Evolutionary conservation across 2,329 filamentous ascomycete genomes (phyloP).

Genomic region (Diaporthe helianthi): DNA sequence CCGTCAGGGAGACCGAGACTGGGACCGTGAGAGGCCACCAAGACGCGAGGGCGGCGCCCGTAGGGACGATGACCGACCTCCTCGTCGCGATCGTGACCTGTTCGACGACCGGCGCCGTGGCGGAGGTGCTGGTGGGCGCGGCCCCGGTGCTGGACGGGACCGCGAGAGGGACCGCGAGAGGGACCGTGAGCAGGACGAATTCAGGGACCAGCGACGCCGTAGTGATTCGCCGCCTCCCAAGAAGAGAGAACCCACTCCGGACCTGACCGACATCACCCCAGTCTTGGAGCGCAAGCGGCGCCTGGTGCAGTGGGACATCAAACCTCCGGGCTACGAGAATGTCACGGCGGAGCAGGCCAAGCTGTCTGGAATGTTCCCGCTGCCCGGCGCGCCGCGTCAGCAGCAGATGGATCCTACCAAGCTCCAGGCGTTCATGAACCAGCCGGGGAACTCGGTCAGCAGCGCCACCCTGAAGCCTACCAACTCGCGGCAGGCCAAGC

Average conservation of each 20-base stretch:
- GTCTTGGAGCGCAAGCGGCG: conserved; percentile 87
- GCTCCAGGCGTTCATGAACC: conserved; percentile 94
- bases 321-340: conserved; percentile 96
- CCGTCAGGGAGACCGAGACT: conserved; percentile 50
- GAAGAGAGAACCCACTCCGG: conserved; percentile 94
- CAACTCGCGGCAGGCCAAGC: conserved; percentile 92
- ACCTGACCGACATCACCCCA: conserved; percentile 85
- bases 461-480: conserved; percentile 87
- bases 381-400: conserved; percentile 92
- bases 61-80: conserved; percentile 68
- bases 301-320: conserved; percentile 99
- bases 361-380: conserved; percentile 97
- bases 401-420: conserved; percentile 95
- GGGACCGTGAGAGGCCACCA: conserved; percentile 49
- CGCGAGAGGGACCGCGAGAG: conserved; percentile 49
- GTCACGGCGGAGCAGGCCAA: conserved; percentile 99
- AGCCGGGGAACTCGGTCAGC: conserved; percentile 74
- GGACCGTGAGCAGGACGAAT: conserved; percentile 51
- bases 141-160: conserved; percentile 47
- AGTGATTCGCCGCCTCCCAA: conserved; percentile 84
- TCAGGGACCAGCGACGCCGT: conserved; percentile 69
- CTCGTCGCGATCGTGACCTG: conserved; percentile 60
- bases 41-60: conserved; percentile 68
- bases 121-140: conserved; percentile 49
- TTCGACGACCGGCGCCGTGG: conserved; percentile 66